Percentiles rank a stretch among this genome's conserved stretches.
Conservation (phyloP, 148 eudicot species). For the Nepenthes gracilis region DNA sequence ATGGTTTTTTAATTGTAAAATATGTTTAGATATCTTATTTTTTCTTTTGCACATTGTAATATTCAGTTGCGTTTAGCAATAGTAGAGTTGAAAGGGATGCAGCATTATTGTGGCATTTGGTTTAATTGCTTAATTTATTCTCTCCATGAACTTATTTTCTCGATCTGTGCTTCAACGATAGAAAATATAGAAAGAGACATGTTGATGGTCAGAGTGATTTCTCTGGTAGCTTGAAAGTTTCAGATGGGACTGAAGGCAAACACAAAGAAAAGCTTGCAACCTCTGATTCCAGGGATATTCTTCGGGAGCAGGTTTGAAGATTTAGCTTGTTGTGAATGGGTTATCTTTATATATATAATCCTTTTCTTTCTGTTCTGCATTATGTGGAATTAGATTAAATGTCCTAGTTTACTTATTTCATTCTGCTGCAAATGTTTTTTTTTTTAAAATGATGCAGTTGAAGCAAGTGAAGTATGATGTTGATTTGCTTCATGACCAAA, state of each 20-base stretch:
- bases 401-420: background rate
- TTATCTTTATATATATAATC: background rate
- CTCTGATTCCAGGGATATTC: conserved; percentile 26
- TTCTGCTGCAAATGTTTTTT: background rate
- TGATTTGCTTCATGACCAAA: conserved; percentile 40
- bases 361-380: background rate
- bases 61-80: no score
- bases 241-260: conserved; percentile 31
- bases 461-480: conserved; percentile 53
- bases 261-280: conserved; percentile 20
- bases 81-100: no score
- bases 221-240: conserved; percentile 33
- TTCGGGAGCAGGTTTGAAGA: conserved; percentile 47
- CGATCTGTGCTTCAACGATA: no score
- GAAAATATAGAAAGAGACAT: conserved; percentile 36
- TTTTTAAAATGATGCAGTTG: conserved; percentile 33
- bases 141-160: no score
- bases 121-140: no score
- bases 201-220: conserved; percentile 49
- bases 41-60: no score
- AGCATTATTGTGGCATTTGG: no score
- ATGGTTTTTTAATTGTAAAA: no score
- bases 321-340: background rate
- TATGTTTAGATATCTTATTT: no score
- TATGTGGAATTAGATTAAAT: no score